Base-by-base conservation (phyloP, 495 filamentous ascomycete genomes). In the Talaromyces ruber region DNA sequence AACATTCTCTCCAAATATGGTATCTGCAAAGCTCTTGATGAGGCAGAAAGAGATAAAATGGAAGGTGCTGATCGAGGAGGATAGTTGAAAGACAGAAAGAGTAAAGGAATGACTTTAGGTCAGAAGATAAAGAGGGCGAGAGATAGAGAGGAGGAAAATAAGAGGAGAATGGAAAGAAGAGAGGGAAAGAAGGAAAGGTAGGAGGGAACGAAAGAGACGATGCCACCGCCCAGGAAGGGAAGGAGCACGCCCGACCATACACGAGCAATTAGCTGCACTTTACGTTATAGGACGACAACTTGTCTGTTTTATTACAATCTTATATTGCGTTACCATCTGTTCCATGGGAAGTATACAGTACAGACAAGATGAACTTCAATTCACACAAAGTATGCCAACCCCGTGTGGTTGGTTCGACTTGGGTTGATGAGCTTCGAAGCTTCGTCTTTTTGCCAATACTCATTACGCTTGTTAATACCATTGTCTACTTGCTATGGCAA, bases 41-140 rank as follows among this genome's bases (percentile, higher is more conserved):
- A 28, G 51, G 58, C 62, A 54, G 54, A 65, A 67, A 63, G 67
- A 71, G 66, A 21, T 60, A 54, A 63, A 61, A 68, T 53, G 60
- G 62, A 60, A 62, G 34, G 51, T 14, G 8, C 16, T 16, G 50
- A 45, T 56, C 16, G 47, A 28, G 9, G 26, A 37, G 63, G n/a
- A 21, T 4, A 37, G 45, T n/a, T 18, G 51, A 24, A 50, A 32
- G 53, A 56, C 28, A 50, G 29, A 57, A 64, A 67, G 58, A 58
- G 55, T 24, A 64, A 66, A 64, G 51, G 34, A 45, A 54, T 22
- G 51, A 54, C 22, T 54, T 26, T 22, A 12, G 51, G 51, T 54
- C n/a, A 54, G 59, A 61, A 61, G 55, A 14, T 58, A 25, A 11
- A 53, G 59, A 61, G 62, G 55, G 18, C 58, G 34, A 32, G 32